phyloP scores from a whole-genome alignment of 139 green algal genomes.

The Trebouxia sp. region DNA sequence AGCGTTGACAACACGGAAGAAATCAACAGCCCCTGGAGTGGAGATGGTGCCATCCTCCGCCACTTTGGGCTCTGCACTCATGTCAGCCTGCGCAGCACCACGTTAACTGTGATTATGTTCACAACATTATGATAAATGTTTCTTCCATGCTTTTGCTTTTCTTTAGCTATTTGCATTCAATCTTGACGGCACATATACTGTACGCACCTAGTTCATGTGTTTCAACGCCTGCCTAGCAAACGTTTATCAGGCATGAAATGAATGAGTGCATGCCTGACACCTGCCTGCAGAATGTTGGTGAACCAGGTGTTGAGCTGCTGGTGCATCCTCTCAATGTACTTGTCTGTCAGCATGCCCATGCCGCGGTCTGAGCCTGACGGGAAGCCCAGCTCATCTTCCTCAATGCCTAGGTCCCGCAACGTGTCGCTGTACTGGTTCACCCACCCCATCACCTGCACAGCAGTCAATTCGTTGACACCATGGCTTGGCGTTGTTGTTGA shows the following conservation, averaged over 20 bases:
- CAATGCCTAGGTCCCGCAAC: conserved; percentile 71
- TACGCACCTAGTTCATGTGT: too few relatives aligned
- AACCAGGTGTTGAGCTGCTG: conserved; percentile 74
- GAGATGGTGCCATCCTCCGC: conserved; percentile 65
- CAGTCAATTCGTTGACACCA: too few relatives aligned
- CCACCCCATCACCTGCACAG: conserved; percentile 73
- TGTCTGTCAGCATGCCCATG: conserved; percentile 70
- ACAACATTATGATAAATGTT: too few relatives aligned
- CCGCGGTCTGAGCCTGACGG: conserved; percentile 45
- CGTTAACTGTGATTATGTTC: background rate
- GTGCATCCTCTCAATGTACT: conserved; percentile 74
- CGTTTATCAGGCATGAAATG: too few relatives aligned
- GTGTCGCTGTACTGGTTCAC: conserved; percentile 73
- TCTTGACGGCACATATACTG: too few relatives aligned
- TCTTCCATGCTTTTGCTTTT: too few relatives aligned
- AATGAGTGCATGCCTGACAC: too few relatives aligned
- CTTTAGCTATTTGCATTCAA: too few relatives aligned
- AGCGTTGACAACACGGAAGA: conserved; percentile 92
- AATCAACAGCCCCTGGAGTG: conserved; percentile 82
- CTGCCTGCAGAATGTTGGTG: conserved; percentile 79
- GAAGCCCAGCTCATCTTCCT: conserved; percentile 58
- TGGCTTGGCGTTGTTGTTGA: too few relatives aligned
- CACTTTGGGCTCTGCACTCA: conserved; percentile 57
- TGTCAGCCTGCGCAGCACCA: conserved; percentile 39
- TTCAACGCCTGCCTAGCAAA: too few relatives aligned